Evolutionary conservation across 2,329 filamentous ascomycete species (phyloP).

Genomic region (Fusarium xylarioides): DNA sequence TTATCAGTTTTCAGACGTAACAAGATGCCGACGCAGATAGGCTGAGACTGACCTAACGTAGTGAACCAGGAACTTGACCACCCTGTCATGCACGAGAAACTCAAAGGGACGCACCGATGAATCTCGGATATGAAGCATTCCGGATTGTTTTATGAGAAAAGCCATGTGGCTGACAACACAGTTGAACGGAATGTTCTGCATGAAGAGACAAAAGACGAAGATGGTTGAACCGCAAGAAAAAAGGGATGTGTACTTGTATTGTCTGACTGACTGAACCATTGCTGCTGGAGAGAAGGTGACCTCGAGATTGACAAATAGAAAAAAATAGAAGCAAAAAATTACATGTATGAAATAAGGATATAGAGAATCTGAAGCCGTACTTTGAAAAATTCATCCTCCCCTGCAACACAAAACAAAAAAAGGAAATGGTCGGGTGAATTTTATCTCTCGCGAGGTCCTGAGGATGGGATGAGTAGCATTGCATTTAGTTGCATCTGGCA

Average conservation of each 20-base stretch:
- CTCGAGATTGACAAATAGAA: constrained; percentile 35
- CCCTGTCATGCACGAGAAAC: neutral
- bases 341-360: constrained; percentile 45
- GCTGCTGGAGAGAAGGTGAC: constrained; percentile 42
- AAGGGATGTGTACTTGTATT: constrained; percentile 39
- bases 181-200: constrained; percentile 19
- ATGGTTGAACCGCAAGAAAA: constrained; percentile 26
- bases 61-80: neutral
- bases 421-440: constrained; percentile 33
- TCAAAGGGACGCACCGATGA: neutral
- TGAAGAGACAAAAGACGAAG: constrained; percentile 9
- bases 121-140: constrained; percentile 17
- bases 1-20: constrained; percentile 13
- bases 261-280: constrained; percentile 43
- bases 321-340: constrained; percentile 37
- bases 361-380: constrained; percentile 42
- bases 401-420: constrained; percentile 36
- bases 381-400: constrained; percentile 42
- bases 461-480: constrained; percentile 19
- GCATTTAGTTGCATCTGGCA: constrained; percentile 10
- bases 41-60: constrained; percentile 7
- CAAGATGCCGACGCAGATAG: neutral
- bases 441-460: constrained; percentile 41
- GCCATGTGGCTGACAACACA: constrained; percentile 14
- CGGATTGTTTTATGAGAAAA: constrained; percentile 8